Conservation (phyloP, 495 filamentous ascomycete genomes). For the Haplographium delicatum region DNA sequence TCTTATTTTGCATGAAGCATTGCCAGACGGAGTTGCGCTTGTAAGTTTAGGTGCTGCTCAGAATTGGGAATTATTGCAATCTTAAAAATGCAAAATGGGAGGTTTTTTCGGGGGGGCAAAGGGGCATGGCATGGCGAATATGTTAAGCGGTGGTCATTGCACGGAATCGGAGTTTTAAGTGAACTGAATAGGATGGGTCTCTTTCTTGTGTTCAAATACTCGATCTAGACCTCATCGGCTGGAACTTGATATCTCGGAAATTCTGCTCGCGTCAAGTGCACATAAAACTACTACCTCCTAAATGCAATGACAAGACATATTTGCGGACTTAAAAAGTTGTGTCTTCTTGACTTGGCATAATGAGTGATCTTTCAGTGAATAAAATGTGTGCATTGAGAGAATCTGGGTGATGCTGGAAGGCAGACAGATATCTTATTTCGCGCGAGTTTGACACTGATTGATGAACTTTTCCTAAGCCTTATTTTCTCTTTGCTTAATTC, state of each 20-base stretch:
- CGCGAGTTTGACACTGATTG: too few species aligned
- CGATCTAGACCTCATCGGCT: too few species aligned
- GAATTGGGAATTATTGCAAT: neutral
- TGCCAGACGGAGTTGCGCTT: slow-evolving; percentile 3
- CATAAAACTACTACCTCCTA: slow-evolving; percentile 11
- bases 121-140: neutral
- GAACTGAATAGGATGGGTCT: too few species aligned
- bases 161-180: slow-evolving; percentile 14
- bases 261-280: neutral
- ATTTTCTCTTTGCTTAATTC: too few species aligned
- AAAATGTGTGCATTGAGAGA: too few species aligned
- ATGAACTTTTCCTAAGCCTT: too few species aligned
- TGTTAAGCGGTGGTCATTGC: slow-evolving; percentile 7
- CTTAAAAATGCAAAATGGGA: neutral
- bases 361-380: too few species aligned
- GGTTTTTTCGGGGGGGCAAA: too few species aligned
- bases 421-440: too few species aligned
- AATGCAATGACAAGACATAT: slow-evolving; percentile 14
- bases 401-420: too few species aligned
- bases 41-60: slow-evolving; percentile 10
- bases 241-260: too few species aligned
- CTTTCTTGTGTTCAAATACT: too few species aligned
- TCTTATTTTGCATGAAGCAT: neutral
- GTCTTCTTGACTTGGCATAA: neutral
- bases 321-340: neutral